Percentiles rank a stretch among this genome's conserved stretches.
These are phyloP conservation scores for Fibroporia radiculosa DNA, from an alignment of 768 basidiomycete species.

Conservation along the genomic window DNA sequence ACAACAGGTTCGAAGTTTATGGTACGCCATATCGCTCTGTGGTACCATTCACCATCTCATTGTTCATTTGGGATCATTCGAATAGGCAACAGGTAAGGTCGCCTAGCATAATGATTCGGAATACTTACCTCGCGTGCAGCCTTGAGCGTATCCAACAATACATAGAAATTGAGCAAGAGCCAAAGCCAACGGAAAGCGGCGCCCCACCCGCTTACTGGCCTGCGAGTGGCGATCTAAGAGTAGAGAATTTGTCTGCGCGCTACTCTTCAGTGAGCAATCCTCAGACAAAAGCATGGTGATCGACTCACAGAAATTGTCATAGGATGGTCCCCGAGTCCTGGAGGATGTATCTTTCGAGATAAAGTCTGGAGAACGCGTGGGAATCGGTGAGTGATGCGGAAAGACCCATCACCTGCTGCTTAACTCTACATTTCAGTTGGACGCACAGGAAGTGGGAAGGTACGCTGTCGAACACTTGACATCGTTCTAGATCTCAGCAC, in stretches of 20 bases:
- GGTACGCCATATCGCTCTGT: constrained; percentile 21
- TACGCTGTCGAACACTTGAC: constrained; percentile 4
- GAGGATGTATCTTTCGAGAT: constrained; percentile 45
- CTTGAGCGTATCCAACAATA: constrained; percentile 39
- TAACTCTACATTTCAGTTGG: constrained; percentile 26
- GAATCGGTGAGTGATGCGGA: constrained; percentile 27
- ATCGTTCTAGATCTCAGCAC: not conserved
- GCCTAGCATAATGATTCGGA: not conserved
- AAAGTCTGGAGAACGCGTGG: constrained; percentile 50
- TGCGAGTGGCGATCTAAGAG: constrained; percentile 33
- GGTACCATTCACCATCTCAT: not conserved
- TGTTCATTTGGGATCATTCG: not conserved
- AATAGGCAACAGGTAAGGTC: constrained; percentile 25
- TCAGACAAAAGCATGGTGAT: not conserved
- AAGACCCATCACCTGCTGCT: not conserved
- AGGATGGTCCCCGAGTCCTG: constrained; percentile 48
- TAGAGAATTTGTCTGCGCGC: constrained; percentile 37
- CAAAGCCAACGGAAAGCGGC: constrained; percentile 24
- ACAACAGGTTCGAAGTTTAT: constrained; percentile 39
- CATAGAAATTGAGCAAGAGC: constrained; percentile 40
- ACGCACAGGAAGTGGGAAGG: constrained; percentile 51
- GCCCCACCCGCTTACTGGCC: constrained; percentile 49
- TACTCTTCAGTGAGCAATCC: constrained; percentile 20
- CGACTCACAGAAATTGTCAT: no score
- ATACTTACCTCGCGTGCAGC: constrained; percentile 7